Conservation (phyloP, 2,329 filamentous ascomycete species). For the Colletotrichum chrysophilum region DNA sequence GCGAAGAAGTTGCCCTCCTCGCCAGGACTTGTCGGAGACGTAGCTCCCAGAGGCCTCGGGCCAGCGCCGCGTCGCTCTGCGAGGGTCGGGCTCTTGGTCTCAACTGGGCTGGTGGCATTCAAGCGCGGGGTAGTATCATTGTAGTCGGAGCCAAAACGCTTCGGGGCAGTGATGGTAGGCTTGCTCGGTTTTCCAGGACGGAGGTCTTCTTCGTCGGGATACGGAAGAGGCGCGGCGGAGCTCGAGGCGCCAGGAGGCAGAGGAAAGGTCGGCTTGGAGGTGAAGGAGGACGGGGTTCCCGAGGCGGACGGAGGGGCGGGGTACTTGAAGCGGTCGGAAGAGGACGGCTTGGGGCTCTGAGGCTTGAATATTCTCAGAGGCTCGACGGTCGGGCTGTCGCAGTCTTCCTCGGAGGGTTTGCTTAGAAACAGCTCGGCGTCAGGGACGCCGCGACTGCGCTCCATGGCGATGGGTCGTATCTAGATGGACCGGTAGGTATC, state of each 20-base stretch:
- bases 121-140: constrained; percentile 61
- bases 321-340: constrained; percentile 54
- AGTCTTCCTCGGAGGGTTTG: constrained; percentile 54
- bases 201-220: constrained; percentile 73
- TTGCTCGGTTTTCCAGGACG: constrained; percentile 45
- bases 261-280: constrained; percentile 63
- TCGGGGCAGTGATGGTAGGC: constrained; percentile 43
- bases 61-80: constrained; percentile 84
- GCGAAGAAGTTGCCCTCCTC: constrained; percentile 85
- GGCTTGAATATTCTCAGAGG: constrained; percentile 87
- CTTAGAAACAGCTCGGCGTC: constrained; percentile 86
- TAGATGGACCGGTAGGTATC: constrained; percentile 16
- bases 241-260: constrained; percentile 73
- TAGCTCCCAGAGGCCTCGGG: constrained; percentile 72
- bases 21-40: constrained; percentile 79
- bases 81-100: constrained; percentile 68
- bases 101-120: constrained; percentile 54
- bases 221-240: constrained; percentile 71
- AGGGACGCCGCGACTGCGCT: constrained; percentile 67
- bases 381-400: constrained; percentile 79
- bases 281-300: constrained; percentile 43
- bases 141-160: constrained; percentile 49
- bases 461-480: constrained; percentile 43
- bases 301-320: constrained; percentile 48
- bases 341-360: constrained; percentile 64